These are phyloP conservation scores for Pichia deserticola DNA, from an alignment of 805 yeast species.

Conservation along the genomic window DNA sequence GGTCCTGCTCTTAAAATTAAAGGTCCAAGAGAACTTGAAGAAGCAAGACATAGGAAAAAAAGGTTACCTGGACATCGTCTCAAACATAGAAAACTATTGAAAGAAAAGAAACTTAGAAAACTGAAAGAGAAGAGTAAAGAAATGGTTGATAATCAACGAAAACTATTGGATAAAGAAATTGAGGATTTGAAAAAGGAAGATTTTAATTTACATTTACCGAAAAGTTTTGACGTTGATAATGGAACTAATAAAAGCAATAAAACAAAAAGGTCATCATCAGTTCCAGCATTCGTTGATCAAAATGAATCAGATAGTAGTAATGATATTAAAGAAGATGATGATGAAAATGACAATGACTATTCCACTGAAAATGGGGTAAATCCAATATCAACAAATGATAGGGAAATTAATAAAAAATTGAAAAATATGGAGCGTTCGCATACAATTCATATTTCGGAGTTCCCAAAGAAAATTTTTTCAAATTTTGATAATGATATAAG, in stretches of 20 bases:
- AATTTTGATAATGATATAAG: not conserved
- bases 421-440: not conserved
- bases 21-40: slow-evolving; percentile 69
- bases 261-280: not conserved
- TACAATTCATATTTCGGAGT: slow-evolving; percentile 4
- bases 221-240: not conserved
- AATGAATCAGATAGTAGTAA: not conserved
- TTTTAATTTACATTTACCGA: not conserved
- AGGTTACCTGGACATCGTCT: slow-evolving; percentile 18
- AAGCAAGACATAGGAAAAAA: not conserved
- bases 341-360: not conserved
- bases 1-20: slow-evolving; percentile 75
- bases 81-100: slow-evolving; percentile 19
- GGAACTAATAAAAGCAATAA: not conserved
- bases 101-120: slow-evolving; percentile 8
- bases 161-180: not conserved
- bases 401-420: not conserved
- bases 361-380: not conserved
- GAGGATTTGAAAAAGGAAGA: not conserved
- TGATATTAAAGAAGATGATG: not conserved
- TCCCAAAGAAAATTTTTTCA: slow-evolving; percentile 2
- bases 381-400: not conserved
- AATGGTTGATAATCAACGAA: not conserved
- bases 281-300: not conserved
- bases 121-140: not conserved